These are phyloP conservation scores for Diaporthe ampelina DNA, from an alignment of 2,329 filamentous ascomycete genomes.

Conservation along the genomic window DNA sequence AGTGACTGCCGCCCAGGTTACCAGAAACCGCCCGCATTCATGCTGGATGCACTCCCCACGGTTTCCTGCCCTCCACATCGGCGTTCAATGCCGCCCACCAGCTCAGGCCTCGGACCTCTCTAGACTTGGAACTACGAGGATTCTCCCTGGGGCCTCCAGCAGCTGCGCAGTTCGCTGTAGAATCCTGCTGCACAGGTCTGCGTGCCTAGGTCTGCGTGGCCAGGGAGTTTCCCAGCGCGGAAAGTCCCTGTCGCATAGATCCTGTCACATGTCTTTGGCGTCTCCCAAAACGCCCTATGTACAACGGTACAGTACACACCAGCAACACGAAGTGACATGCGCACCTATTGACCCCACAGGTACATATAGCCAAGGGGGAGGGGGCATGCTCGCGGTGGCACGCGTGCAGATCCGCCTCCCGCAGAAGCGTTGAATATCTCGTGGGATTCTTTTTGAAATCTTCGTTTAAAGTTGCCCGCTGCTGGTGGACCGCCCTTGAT, in stretches of 20 bases:
- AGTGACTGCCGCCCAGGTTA: neutral
- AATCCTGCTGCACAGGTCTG: neutral
- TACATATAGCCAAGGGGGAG: neutral
- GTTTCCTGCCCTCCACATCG: neutral
- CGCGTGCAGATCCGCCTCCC: slow-evolving; percentile 16
- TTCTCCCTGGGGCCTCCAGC: neutral
- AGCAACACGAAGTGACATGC: neutral
- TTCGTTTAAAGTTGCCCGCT: slow-evolving; percentile 23
- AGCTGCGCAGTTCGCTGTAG: slow-evolving; percentile 1
- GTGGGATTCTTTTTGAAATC: slow-evolving; percentile 6
- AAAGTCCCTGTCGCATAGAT: neutral
- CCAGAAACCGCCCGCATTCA: slow-evolving; percentile 7
- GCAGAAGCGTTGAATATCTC: slow-evolving; percentile 22
- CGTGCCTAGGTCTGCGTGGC: no score
- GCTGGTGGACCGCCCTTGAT: slow-evolving; percentile 15
- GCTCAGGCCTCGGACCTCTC: neutral
- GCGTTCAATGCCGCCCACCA: neutral
- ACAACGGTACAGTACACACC: neutral
- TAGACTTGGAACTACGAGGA: neutral
- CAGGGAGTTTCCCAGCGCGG: neutral
- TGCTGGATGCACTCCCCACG: neutral
- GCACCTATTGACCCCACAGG: neutral
- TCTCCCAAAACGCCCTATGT: neutral
- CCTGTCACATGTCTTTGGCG: slow-evolving; percentile 2
- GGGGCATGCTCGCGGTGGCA: neutral